phyloP scores from a whole-genome alignment of 352 stramenopile genomes.

The Globisporangium viniferum region DNA sequence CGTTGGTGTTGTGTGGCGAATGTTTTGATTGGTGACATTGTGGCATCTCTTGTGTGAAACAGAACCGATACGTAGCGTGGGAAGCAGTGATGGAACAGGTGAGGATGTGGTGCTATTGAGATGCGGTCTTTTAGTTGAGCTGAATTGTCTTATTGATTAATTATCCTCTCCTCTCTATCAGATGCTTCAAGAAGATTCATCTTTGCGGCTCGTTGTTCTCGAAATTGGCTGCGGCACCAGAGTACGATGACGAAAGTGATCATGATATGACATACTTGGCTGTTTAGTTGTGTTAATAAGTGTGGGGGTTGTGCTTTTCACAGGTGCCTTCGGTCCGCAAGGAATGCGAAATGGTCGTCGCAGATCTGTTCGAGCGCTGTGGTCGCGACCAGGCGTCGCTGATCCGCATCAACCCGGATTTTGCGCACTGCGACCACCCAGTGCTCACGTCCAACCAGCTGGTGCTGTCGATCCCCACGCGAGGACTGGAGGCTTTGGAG shows the following conservation, averaged over 20 bases:
- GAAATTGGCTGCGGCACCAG: slow-evolving; percentile 81
- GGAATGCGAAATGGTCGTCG: slow-evolving; percentile 80
- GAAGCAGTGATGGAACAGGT: slow-evolving; percentile 76
- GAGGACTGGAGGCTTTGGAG: slow-evolving; percentile 51
- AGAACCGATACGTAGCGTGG: slow-evolving; percentile 74
- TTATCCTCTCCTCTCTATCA: slow-evolving; percentile 12
- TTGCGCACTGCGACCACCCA: slow-evolving; percentile 49
- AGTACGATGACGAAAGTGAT: slow-evolving; percentile 23
- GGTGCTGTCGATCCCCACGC: slow-evolving; percentile 48
- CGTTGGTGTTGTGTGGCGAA: not conserved
- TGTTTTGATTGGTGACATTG: not conserved
- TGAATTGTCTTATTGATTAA: not conserved
- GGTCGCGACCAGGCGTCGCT: slow-evolving; percentile 46
- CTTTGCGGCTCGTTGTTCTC: slow-evolving; percentile 64
- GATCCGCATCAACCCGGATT: slow-evolving; percentile 77
- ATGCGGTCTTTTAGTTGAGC: not conserved
- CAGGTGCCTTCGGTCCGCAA: slow-evolving; percentile 79
- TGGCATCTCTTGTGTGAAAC: not conserved
- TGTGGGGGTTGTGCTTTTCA: not conserved
- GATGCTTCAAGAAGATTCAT: slow-evolving; percentile 67
- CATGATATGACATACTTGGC: not conserved
- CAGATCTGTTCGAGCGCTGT: slow-evolving; percentile 61
- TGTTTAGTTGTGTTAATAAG: not conserved
- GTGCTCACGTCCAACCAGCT: slow-evolving; percentile 39
- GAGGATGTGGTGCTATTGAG: not conserved